These are phyloP conservation scores for Phyllosticta citrichinensis DNA, from an alignment of 2,329 filamentous ascomycete genomes.

Conservation along the genomic window DNA sequence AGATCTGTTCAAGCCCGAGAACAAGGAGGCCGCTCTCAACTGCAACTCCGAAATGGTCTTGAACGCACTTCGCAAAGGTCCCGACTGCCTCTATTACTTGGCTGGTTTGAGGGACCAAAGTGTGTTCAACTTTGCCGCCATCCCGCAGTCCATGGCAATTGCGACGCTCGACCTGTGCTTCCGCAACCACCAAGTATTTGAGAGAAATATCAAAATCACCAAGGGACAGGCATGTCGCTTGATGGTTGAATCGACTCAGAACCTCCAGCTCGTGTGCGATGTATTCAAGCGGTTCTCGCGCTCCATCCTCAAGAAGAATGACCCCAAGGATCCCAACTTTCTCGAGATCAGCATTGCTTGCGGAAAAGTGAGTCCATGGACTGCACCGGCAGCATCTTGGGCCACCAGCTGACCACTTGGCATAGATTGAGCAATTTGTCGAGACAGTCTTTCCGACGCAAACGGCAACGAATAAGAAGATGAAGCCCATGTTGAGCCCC, in stretches of 20 bases:
- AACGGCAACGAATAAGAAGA: slow-evolving; percentile 27
- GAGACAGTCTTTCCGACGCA: slow-evolving; percentile 86
- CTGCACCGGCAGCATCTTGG: neutral
- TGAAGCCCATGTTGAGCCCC: slow-evolving; percentile 26
- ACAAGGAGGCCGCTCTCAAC: slow-evolving; percentile 67
- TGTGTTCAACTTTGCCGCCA: slow-evolving; percentile 97
- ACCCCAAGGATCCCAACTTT: slow-evolving; percentile 85
- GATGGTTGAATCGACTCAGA: slow-evolving; percentile 90
- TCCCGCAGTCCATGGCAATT: slow-evolving; percentile 95
- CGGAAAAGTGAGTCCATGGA: slow-evolving; percentile 54
- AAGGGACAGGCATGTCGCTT: slow-evolving; percentile 87
- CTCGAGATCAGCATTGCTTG: slow-evolving; percentile 85
- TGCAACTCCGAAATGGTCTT: slow-evolving; percentile 92
- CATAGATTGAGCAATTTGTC: slow-evolving; percentile 86
- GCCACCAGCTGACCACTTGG: slow-evolving; percentile 6
- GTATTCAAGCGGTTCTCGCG: slow-evolving; percentile 70
- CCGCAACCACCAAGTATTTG: slow-evolving; percentile 77
- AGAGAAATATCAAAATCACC: slow-evolving; percentile 88
- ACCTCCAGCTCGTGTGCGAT: slow-evolving; percentile 69
- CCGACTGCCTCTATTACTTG: slow-evolving; percentile 97
- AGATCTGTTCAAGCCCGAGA: slow-evolving; percentile 75
- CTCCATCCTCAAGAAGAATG: slow-evolving; percentile 87
- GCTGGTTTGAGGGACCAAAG: slow-evolving; percentile 90
- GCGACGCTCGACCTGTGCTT: slow-evolving; percentile 88
- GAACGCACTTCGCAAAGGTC: slow-evolving; percentile 73